Conservation (phyloP, 129 eudicot genomes). For the Chrysanthemum lavandulifolium region DNA sequence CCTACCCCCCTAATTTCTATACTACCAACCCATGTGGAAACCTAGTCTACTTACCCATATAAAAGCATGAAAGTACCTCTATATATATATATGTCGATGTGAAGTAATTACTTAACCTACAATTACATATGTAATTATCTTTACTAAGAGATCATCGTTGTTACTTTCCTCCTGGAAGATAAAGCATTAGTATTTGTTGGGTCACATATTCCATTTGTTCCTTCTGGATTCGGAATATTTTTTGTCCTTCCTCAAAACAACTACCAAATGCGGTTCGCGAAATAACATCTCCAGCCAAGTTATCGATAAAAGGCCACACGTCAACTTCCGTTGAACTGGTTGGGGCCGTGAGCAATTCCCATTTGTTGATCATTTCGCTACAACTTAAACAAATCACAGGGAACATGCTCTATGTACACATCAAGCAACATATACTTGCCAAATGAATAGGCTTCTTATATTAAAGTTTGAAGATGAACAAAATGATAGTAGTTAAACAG, state of each 20-base stretch:
- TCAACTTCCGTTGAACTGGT: constrained; percentile 35
- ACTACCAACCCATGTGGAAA: too few relatives aligned
- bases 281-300: constrained; percentile 53
- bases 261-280: constrained; percentile 63
- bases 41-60: too few relatives aligned
- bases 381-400: constrained; percentile 46
- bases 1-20: too few relatives aligned
- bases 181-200: constrained; percentile 20
- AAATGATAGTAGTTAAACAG: too few relatives aligned
- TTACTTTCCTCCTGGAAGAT: constrained; percentile 70
- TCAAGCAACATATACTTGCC: not conserved
- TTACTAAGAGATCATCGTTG: not conserved
- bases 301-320: constrained; percentile 48
- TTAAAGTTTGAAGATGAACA: too few relatives aligned
- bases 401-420: constrained; percentile 37
- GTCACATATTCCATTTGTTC: constrained; percentile 33
- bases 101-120: not conserved
- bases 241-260: constrained; percentile 48
- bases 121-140: not conserved
- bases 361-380: constrained; percentile 39
- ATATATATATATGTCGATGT: not conserved
- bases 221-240: constrained; percentile 49
- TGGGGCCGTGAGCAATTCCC: constrained; percentile 29
- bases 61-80: too few relatives aligned
- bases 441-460: too few relatives aligned